phyloP scores from a whole-genome alignment of 192 early-diverging fungal species.

The Diversispora epigaea region DNA sequence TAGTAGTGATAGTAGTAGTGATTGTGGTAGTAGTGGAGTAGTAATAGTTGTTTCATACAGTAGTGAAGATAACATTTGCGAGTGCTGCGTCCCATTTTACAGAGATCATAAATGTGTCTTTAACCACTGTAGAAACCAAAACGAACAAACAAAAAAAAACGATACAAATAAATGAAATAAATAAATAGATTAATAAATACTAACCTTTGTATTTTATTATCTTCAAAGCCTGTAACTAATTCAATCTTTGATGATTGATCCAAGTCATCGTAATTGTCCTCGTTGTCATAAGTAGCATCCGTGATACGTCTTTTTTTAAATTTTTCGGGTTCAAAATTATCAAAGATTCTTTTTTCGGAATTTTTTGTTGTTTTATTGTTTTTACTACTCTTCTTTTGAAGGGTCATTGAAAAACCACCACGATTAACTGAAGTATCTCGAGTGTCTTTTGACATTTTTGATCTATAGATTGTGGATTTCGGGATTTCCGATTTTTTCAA shows the following conservation, averaged over 20 bases:
- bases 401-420: conserved; percentile 13
- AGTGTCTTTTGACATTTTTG: too few species aligned
- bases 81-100: too few species aligned
- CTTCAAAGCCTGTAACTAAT: conserved; percentile 3
- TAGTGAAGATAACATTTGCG: too few species aligned
- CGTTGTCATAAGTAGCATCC: neutral
- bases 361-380: neutral
- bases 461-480: too few species aligned
- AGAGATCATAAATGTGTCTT: too few species aligned
- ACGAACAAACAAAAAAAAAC: too few species aligned
- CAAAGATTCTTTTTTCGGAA: neutral
- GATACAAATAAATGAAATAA: neutral
- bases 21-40: too few species aligned
- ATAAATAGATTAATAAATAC: neutral
- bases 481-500: too few species aligned
- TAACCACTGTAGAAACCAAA: too few species aligned
- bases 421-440: neutral
- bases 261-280: neutral
- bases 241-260: neutral
- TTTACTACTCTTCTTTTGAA: neutral
- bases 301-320: neutral
- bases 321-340: neutral
- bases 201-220: conserved; percentile 1
- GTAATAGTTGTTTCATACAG: too few species aligned
- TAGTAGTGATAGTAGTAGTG: too few species aligned